A percentile compares a stretch with the other conserved stretches of the same genome.
phyloP scores from a whole-genome alignment of 108 stramenopile genomes.

The Licmophora abbreviata region DNA sequence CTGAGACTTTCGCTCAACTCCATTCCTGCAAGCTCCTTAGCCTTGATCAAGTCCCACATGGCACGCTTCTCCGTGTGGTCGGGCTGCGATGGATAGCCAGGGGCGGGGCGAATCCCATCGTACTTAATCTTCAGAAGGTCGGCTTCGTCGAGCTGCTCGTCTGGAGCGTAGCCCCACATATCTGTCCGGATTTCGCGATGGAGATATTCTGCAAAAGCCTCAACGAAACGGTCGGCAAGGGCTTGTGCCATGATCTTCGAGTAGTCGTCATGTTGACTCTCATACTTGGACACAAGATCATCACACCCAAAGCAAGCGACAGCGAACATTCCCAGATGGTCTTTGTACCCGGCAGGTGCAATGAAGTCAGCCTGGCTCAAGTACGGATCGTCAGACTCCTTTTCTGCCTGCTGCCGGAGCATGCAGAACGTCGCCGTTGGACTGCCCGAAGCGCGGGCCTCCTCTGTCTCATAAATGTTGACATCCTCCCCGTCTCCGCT shows the following conservation, averaged over 20 bases:
- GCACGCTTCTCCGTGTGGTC: slow-evolving; percentile 99
- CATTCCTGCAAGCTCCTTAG: slow-evolving; percentile 90
- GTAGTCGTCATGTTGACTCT: slow-evolving; percentile 95
- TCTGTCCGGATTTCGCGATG: slow-evolving; percentile 93
- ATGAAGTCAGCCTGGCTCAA: slow-evolving; percentile 97
- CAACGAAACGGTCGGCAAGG: slow-evolving; percentile 96
- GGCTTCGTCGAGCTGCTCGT: slow-evolving; percentile 74
- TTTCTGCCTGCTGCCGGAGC: slow-evolving; percentile 99
- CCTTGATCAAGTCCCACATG: slow-evolving; percentile 96
- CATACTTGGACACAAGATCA: slow-evolving; percentile 80
- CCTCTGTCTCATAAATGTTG: slow-evolving; percentile 84
- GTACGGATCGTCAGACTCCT: slow-evolving; percentile 94
- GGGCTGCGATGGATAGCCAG: slow-evolving; percentile 99
- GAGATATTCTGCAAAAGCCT: slow-evolving; percentile 99
- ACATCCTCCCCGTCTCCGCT: slow-evolving; percentile 96
- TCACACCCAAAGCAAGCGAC: slow-evolving; percentile 97
- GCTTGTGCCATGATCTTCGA: slow-evolving; percentile 99
- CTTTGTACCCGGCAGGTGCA: slow-evolving; percentile 92
- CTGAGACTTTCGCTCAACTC: slow-evolving; percentile 87
- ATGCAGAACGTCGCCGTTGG: slow-evolving; percentile 85
- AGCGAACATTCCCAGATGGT: slow-evolving; percentile 97
- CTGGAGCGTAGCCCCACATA: slow-evolving; percentile 96
- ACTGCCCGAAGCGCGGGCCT: slow-evolving; percentile 58
- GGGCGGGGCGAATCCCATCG: slow-evolving; percentile 98
- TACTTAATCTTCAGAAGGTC: slow-evolving; percentile 99